A percentile compares a stretch with the other conserved stretches of the same genome.
Evolutionary conservation across 2,329 filamentous ascomycete species (phyloP).

Genomic region (Aspergillus pseudoglaucus): DNA sequence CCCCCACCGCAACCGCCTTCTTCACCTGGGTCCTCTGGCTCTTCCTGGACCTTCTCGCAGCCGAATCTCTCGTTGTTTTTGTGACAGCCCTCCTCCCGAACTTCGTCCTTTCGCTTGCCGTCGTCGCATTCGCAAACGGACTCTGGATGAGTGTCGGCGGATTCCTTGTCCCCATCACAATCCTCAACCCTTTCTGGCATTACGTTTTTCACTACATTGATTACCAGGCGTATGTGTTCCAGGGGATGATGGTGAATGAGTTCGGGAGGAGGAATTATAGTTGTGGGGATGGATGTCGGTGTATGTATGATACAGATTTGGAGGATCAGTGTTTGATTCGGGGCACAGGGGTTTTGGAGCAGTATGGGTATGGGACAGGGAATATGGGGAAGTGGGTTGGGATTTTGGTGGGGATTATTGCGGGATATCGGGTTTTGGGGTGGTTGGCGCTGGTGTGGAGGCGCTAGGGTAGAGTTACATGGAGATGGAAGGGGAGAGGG

Average conservation of each 20-base stretch:
- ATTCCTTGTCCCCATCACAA: slow-evolving; percentile 66
- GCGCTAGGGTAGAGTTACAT: not conserved
- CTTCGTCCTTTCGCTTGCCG: slow-evolving; percentile 72
- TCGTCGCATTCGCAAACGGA: slow-evolving; percentile 79
- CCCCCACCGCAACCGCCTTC: slow-evolving; percentile 58
- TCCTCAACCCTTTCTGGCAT: slow-evolving; percentile 76
- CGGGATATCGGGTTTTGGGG: slow-evolving; percentile 63
- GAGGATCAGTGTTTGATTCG: slow-evolving; percentile 61
- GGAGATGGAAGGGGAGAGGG: not conserved
- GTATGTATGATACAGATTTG: slow-evolving; percentile 63
- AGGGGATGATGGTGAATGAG: slow-evolving; percentile 92
- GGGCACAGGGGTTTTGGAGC: slow-evolving; percentile 62
- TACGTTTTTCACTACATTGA: slow-evolving; percentile 88
- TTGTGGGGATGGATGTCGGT: slow-evolving; percentile 56
- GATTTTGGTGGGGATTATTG: slow-evolving; percentile 69
- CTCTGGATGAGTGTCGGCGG: slow-evolving; percentile 84
- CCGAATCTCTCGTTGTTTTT: slow-evolving; percentile 75
- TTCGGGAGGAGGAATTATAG: slow-evolving; percentile 60
- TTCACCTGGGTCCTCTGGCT: slow-evolving; percentile 77
- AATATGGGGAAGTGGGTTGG: slow-evolving; percentile 64
- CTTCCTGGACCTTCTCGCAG: slow-evolving; percentile 75
- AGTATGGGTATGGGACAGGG: slow-evolving; percentile 63
- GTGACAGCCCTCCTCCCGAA: slow-evolving; percentile 66
- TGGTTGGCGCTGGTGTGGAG: slow-evolving; percentile 50
- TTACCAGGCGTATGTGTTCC: slow-evolving; percentile 80